These are phyloP conservation scores for Leccinum arenicola DNA, from an alignment of 768 basidiomycete species.

Conservation along the genomic window DNA sequence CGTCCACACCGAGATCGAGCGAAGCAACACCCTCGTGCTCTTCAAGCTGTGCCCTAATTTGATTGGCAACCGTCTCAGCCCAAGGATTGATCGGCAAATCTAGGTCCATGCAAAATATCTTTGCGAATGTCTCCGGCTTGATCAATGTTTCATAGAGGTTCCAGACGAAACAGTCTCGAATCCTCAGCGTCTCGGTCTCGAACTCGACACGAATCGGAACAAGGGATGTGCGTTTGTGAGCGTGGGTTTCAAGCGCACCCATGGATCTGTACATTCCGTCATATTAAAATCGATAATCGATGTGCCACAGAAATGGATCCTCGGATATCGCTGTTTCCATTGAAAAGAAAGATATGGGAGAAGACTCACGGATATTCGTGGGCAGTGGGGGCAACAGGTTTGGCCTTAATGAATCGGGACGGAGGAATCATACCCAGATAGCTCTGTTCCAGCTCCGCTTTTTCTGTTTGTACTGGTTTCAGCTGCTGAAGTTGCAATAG, in stretches of 20 bases:
- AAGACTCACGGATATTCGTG: constrained; percentile 75
- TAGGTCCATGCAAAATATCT: constrained; percentile 84
- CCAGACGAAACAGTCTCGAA: constrained; percentile 97
- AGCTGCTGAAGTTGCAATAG: constrained; percentile 11
- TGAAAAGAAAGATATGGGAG: constrained; percentile 5
- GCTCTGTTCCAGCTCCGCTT: constrained; percentile 76
- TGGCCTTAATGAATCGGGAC: constrained; percentile 66
- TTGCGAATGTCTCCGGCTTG: constrained; percentile 82
- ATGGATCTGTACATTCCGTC: constrained; percentile 45
- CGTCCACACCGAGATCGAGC: constrained; percentile 61
- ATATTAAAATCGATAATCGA: constrained; percentile 18
- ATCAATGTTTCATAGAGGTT: constrained; percentile 87
- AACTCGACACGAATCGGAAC: constrained; percentile 96
- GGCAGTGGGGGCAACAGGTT: constrained; percentile 52
- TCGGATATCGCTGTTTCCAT: constrained; percentile 4
- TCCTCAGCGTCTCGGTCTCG: constrained; percentile 85
- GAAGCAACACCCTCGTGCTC: constrained; percentile 82
- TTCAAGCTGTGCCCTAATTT: constrained; percentile 89
- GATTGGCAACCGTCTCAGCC: constrained; percentile 76
- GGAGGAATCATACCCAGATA: constrained; percentile 89
- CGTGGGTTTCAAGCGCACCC: constrained; percentile 63
- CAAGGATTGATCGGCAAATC: constrained; percentile 67
- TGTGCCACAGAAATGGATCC: constrained; percentile 18
- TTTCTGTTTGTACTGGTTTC: constrained; percentile 35
- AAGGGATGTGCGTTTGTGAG: constrained; percentile 50